Evolutionary conservation across 2,329 filamentous ascomycete species (phyloP), one percentile per base, ranked within the genome.

Genomic region (Neofusicoccum kwambonambiense): DNA sequence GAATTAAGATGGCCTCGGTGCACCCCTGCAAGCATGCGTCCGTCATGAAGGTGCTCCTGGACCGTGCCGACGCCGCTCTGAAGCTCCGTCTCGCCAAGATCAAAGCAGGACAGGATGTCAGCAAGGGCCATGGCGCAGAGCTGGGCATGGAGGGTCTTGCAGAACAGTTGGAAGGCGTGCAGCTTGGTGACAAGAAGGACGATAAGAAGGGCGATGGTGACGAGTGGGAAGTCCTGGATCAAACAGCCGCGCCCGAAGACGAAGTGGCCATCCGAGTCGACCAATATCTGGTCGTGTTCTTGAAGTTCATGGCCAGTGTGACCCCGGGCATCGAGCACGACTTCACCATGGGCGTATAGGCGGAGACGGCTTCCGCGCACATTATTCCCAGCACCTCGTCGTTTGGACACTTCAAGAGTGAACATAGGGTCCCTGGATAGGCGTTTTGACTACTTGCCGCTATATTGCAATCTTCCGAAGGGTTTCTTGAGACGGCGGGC

Each of bases 321-420:
- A 98, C 94, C 15, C 95, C 95, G 5, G 93, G 93, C 54, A 98
- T 99, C 77, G 94, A 98, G 80, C 92, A 97, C 77, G 94, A 98
- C 76, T 97, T 96, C 77, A 98, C 94, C 0, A 97, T 97, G 93
- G 91, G 92, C 5, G 89, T 97, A 44, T 97, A 83, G 83, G 63
- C 27, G 27, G n/a, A 27, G 35, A 22, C 11, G 17, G 11, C 37
- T 27, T 39, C 19, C 34, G 11, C 31, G 35, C 41, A 39, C 22
- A 44, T 15, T 17, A 31, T 11, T 22, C 3, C 41, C 17, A 27
- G n/a, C n/a, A 58, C 15, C 31, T 37, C n/a, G n/a, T 60, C n/a
- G 2, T 12, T 47, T 60, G 41, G 22, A 17, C 7, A 22, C n/a
- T 44, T 47, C 41, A 47, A 27, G 39, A 17, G 9, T 34, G 54